These are phyloP conservation scores for Corylus avellana DNA, from an alignment of 306 rosid genomes.

Conservation along the genomic window DNA sequence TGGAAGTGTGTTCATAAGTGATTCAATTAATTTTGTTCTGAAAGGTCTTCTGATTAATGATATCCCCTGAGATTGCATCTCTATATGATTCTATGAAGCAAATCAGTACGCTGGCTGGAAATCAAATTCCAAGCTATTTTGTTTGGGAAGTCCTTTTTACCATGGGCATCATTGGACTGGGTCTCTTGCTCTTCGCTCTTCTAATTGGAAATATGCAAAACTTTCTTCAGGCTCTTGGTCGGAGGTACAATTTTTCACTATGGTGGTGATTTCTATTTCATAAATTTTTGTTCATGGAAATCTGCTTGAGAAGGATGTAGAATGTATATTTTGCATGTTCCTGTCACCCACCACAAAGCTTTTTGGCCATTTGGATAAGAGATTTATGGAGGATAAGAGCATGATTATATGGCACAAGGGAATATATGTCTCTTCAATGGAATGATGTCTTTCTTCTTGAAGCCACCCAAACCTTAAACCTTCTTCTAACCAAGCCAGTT, in stretches of 20 bases:
- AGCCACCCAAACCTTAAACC: not conserved
- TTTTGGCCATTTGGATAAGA: not conserved
- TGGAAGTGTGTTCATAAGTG: not conserved
- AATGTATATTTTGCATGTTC: not conserved
- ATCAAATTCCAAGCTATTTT: slow-evolving; percentile 67
- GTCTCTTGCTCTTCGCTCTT: slow-evolving; percentile 84
- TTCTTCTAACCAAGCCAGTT: not conserved
- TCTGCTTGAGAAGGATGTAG: not conserved
- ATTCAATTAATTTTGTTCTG: slow-evolving; percentile 1
- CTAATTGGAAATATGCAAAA: slow-evolving; percentile 88
- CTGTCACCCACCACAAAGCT: not conserved
- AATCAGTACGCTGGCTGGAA: slow-evolving; percentile 84
- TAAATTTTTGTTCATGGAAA: not conserved
- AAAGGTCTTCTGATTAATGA: slow-evolving; percentile 8
- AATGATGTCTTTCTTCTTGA: not conserved
- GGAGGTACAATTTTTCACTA: slow-evolving; percentile 43
- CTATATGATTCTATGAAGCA: slow-evolving; percentile 54
- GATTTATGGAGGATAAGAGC: not conserved
- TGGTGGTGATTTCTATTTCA: not conserved
- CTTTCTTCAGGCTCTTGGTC: slow-evolving; percentile 86
- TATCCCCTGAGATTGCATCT: slow-evolving; percentile 14
- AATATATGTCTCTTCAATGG: not conserved
- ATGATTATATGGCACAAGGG: not conserved
- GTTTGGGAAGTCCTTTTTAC: slow-evolving; percentile 75
- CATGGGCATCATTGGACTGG: slow-evolving; percentile 74